These are phyloP conservation scores for Mycosphaerella arachidis DNA, from an alignment of 2,329 filamentous ascomycete genomes.

Conservation along the genomic window DNA sequence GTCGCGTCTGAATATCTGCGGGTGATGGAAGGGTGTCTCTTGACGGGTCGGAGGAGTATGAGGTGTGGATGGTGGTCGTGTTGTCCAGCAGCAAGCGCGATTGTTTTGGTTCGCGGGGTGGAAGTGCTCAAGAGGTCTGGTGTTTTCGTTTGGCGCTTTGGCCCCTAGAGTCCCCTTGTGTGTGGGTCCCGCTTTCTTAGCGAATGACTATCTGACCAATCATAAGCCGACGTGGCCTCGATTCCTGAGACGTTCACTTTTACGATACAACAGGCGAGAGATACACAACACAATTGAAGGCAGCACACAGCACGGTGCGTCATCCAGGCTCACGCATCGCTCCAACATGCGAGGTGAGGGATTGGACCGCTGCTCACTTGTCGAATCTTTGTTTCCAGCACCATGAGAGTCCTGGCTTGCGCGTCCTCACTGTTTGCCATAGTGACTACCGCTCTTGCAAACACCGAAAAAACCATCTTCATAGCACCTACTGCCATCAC, in stretches of 20 bases:
- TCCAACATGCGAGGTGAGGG: neutral
- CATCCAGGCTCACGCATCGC: neutral
- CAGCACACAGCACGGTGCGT: neutral
- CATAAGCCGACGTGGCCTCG: neutral
- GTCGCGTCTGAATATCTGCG: constrained; percentile 29
- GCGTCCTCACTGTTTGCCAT: constrained; percentile 24
- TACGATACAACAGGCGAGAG: neutral
- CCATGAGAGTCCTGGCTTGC: constrained; percentile 24
- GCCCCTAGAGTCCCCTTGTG: neutral
- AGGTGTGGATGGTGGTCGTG: constrained; percentile 9
- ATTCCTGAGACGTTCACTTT: no score
- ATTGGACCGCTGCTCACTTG: neutral
- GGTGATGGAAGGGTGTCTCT: constrained; percentile 17
- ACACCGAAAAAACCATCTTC: constrained; percentile 91
- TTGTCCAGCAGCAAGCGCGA: constrained; percentile 7
- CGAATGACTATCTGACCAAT: neutral
- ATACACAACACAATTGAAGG: neutral
- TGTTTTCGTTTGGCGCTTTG: constrained; percentile 5
- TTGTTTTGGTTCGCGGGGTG: constrained; percentile 13
- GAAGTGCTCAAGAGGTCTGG: constrained; percentile 10
- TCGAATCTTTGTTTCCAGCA: constrained; percentile 9
- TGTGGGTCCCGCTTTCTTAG: neutral
- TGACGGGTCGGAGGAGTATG: constrained; percentile 14
- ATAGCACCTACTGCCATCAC: constrained; percentile 59
- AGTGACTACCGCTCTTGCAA: constrained; percentile 49